These are phyloP conservation scores for Zymoseptoria tritici DNA, from an alignment of 2,329 filamentous ascomycete genomes.

Conservation along the genomic window DNA sequence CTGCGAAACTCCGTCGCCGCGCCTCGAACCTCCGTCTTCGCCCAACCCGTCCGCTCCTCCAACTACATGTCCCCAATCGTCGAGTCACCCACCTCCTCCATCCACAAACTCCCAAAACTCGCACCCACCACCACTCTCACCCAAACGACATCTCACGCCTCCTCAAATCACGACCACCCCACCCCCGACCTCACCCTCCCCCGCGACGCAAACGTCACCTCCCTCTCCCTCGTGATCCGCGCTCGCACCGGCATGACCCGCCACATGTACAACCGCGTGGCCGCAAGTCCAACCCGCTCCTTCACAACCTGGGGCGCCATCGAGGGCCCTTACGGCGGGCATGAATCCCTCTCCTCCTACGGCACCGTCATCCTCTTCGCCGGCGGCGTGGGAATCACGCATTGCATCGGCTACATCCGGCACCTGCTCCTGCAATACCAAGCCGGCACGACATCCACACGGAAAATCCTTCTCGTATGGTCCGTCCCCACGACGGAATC, in stretches of 20 bases:
- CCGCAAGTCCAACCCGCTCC: constrained; percentile 52
- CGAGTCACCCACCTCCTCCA: background rate
- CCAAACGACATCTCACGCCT: constrained; percentile 13
- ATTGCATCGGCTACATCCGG: constrained; percentile 67
- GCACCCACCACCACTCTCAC: constrained; percentile 9
- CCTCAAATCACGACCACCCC: constrained; percentile 11
- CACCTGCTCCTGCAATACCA: constrained; percentile 62
- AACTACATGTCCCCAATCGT: constrained; percentile 1
- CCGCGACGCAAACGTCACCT: constrained; percentile 30
- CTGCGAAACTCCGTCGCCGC: background rate
- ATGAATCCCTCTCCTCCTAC: constrained; percentile 65
- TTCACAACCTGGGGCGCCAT: constrained; percentile 59
- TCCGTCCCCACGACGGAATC: constrained; percentile 65
- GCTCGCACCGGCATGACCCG: constrained; percentile 68
- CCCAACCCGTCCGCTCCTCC: constrained; percentile 1
- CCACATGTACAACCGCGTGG: constrained; percentile 60
- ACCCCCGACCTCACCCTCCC: constrained; percentile 18
- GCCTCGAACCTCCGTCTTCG: background rate
- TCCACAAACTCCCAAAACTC: background rate
- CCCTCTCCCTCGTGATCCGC: constrained; percentile 65
- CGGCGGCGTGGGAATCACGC: constrained; percentile 73
- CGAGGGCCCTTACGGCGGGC: constrained; percentile 69
- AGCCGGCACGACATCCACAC: constrained; percentile 61
- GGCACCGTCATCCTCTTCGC: constrained; percentile 74
- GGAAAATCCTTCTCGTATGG: constrained; percentile 69